Conservation (phyloP, 805 yeast species). For the Scheffersomyces ergatensis region DNA sequence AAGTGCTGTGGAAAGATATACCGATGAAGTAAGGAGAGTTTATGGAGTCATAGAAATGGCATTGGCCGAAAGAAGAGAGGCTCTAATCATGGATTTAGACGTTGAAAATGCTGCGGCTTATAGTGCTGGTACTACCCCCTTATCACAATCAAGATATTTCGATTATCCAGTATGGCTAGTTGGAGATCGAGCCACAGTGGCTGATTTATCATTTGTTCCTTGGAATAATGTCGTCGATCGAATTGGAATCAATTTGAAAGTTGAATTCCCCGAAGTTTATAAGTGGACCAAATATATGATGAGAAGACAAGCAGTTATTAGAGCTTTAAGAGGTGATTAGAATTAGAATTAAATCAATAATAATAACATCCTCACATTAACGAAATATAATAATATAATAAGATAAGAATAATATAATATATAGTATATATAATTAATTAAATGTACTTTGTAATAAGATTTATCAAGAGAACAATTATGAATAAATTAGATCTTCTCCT, state of each 20-base stretch:
- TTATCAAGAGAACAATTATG: no score
- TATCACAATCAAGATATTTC: constrained; percentile 79
- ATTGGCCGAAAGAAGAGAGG: constrained; percentile 87
- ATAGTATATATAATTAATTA: no score
- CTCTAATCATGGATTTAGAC: constrained; percentile 84
- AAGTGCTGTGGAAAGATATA: constrained; percentile 85
- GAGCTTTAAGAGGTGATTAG: constrained; percentile 76
- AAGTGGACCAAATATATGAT: constrained; percentile 95
- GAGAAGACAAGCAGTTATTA: constrained; percentile 88
- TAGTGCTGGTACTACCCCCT: constrained; percentile 83
- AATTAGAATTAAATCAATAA: no score
- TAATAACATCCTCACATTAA: no score
- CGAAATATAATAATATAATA: no score
- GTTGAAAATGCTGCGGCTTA: constrained; percentile 84
- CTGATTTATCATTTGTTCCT: constrained; percentile 90
- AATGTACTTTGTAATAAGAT: no score
- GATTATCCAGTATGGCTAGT: constrained; percentile 96
- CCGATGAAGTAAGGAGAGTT: constrained; percentile 89
- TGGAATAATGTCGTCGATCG: constrained; percentile 96
- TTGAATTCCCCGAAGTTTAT: constrained; percentile 92
- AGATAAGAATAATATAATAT: no score
- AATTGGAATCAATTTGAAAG: constrained; percentile 82
- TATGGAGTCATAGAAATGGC: constrained; percentile 96
- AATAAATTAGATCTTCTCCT: no score
- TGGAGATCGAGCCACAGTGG: constrained; percentile 76